Evolutionary conservation across 441 rosid genomes (phyloP), one percentile per base, ranked within the genome.

Genomic region (Omphalea diandra): DNA sequence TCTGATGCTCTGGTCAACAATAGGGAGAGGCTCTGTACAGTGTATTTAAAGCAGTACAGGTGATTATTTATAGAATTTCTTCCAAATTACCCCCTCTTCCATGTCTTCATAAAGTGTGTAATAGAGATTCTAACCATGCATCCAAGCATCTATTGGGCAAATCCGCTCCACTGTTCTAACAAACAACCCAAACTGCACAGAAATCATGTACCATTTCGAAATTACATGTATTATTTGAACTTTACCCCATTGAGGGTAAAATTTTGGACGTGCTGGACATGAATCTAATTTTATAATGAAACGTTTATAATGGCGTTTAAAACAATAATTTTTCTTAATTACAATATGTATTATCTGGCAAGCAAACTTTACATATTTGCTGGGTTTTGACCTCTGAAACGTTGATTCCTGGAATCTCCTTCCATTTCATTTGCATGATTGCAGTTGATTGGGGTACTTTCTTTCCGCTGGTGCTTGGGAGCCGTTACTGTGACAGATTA

Each of bases 11-110:
- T 58, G n/a, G 33, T 29, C 64, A 35, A 50, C 44, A 33, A 27
- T 14, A 22, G n/a, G 79, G 75, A 76, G 71, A 62, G 47, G 74
- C 76, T 69, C 69, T 84, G 88, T 83, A 86, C 84, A 83, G 83
- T 67, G 71, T 75, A 78, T 75, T 71, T 69, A 65, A 69, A 77
- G 80, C 80, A 79, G 68, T 63, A 72, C 82, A 80, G 84, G 82
- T 83, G 76, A 80, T 77, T 70, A 61, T 62, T 76, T 64, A 56
- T 62, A 68, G 38, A 66, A 63, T 33, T 65, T 63, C 22, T 72
- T 22, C 50, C 46, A 52, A 71, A 18, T 54, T 14, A 49, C 49
- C 33, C 72, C 75, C 72, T 31, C n/a, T n/a, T 7, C 65, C 54
- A 26, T 40, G 58, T 57, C 62, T 18, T 52, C 59, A 40, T 35